Base-by-base conservation (phyloP, 2,329 filamentous ascomycete species). In the Sclerotinia trifoliorum region DNA sequence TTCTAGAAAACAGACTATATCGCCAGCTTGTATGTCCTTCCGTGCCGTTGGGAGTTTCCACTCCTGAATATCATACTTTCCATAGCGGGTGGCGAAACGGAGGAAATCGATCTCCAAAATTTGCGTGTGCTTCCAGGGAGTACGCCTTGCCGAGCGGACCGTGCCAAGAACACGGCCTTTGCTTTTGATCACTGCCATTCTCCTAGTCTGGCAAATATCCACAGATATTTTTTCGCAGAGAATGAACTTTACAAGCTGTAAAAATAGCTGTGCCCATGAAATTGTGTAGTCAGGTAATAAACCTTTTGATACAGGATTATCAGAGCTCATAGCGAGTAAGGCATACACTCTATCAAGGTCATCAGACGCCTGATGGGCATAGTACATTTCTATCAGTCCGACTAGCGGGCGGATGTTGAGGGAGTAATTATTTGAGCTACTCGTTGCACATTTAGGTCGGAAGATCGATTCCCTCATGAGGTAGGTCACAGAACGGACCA, bases 261-360 rank as follows among this genome's bases (percentile, higher is more conserved):
- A 4, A 46, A 60, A 46, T 11, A 46, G 57, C 7, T 60, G n/a
- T 60, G 21, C 17, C 35, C 35, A 60, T 7, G 4, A 19, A 60
- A 60, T 26, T 4, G 35, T 7, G 3, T 60, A 60, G 39, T 60
- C 57, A 0, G 57, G 57, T 15, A 60, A 19, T 46, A 60, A 19
- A n/a, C 26, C 57, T 19, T n/a, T 39, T 3, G 39, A 39, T 3
- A 10, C 24, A 44, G 57, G 57, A 19, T 15, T 29, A 60, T 60
- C 39, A 19, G 57, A 46, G 39, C 57, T 26, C 57, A 60, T 60
- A 7, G 35, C 39, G 57, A 60, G 57, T 26, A 60, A 29, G 17
- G 57, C 39, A 46, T 46, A 60, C 4, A 46, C 57, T 15, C 24
- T 60, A 7, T 60, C 57, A 21, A 13, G n/a, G 2, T 6, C 39